Evolutionary conservation across 495 filamentous ascomycete genomes (phyloP).

Genomic region (Hypomontagnella submonticulosa): DNA sequence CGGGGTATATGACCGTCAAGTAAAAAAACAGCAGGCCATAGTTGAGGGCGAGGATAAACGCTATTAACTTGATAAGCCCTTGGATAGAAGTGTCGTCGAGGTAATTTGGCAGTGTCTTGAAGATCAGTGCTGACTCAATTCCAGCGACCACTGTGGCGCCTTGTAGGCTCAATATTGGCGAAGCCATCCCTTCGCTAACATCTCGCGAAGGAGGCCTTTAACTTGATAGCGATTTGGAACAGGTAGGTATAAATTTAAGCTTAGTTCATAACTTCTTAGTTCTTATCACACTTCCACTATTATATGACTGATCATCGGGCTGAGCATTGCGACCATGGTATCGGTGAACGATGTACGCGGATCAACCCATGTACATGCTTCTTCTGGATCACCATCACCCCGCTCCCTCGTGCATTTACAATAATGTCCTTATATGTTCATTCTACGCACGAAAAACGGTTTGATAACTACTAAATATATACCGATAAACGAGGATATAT

Average conservation of each 20-base stretch:
- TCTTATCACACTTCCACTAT: too few relatives aligned
- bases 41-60: constrained; percentile 27
- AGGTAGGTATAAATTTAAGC: neutral
- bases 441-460: too few relatives aligned
- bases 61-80: constrained; percentile 7
- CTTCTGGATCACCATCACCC: constrained; percentile 10
- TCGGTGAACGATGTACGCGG: constrained; percentile 6
- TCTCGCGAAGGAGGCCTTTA: neutral
- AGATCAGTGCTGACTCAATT: constrained; percentile 30
- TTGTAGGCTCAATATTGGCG: constrained; percentile 33
- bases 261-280: neutral
- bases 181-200: constrained; percentile 15
- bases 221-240: neutral
- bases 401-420: neutral
- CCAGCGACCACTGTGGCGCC: constrained; percentile 26
- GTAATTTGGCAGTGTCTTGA: constrained; percentile 20
- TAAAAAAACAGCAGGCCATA: constrained; percentile 50
- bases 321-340: neutral
- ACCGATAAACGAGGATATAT: too few relatives aligned
- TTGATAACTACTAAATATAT: too few relatives aligned
- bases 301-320: neutral
- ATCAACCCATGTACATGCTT: constrained; percentile 10
- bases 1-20: constrained; percentile 63
- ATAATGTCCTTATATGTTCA: too few relatives aligned
- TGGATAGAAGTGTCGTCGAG: constrained; percentile 5